Base-by-base conservation (phyloP, 768 basidiomycete genomes). In the Russula abietina region DNA sequence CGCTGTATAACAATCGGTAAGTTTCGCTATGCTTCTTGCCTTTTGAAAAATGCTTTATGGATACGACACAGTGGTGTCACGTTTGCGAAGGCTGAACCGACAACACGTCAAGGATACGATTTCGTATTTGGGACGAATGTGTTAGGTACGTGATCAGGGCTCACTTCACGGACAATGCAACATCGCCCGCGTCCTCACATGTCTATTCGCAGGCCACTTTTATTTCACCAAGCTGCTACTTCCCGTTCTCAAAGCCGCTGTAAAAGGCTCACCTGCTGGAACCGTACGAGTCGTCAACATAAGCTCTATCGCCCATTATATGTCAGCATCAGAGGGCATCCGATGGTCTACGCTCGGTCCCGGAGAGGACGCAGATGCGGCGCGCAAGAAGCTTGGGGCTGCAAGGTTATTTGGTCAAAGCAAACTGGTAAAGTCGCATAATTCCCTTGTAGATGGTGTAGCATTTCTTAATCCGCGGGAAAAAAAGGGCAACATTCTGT, bases 191-290 rank as follows among this genome's bases (percentile, higher is more conserved):
- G 38, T 43, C 39, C 55, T 57, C 43, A 57, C 14, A 2, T 11
- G 39, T 39, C 12, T 12, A 17, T 16, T n/a, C 32, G 4, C 50
- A 59, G 58, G 50, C 3, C 58, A 52, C 50, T 59, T 59, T n/a
- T 52, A 52, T 52, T 4, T 59, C 50, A 59, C 58, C 19, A 43
- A 52, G 39, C 22, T 59, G 16, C 58, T 59, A 16, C 50, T 59
- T 32, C 58, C 58, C 26, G 8, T 32, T 30, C 55, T 57, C 43
- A 57, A 6, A 19, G n/a, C 28, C 6, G 36, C 59, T 2, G 59
- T 41, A 8, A 9, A n/a, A 19, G 22, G 24, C 12, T 19, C 51
- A 12, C 22, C 36, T 2, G 8, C 22, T 1, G 17, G 33, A 12
- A 28, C 43, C 9, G 59, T 60, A 7, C 51, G 59, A 14, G 22